Evolutionary conservation across 2,329 filamentous ascomycete species (phyloP), one percentile per base, ranked within the genome.

Genomic region (Fusarium compactum): DNA sequence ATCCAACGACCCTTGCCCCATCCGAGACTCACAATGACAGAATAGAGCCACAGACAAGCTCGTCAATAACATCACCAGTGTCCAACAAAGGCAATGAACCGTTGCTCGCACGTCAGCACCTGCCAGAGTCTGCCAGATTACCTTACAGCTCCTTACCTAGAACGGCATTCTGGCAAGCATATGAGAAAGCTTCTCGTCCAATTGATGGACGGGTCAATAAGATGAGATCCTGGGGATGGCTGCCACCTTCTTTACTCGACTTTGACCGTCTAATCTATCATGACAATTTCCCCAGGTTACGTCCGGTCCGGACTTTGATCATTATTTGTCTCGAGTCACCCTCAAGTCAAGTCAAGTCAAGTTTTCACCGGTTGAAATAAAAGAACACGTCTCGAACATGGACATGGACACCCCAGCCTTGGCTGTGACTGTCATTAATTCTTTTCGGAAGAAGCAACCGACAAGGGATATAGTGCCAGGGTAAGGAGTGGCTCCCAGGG

Each of bases 381-480:
- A 54, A 53, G 51, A 71, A 71, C 59, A 71, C 53, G 48, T 55
- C 68, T 65, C 59, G 67, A 68, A 67, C 62, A 58, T 44, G 53
- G 50, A 56, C 45, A 50, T 44, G 53, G 50, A 56, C 45, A 45
- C 40, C 62, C 67, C 53, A 63, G 62, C 44, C 40, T 45, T 41
- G 50, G 30, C 24, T 56, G 50, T 60, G 53, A 63, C 44, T 48
- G 57, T 56, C 67, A 58, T 66, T 53, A 64, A 56, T 59, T 58
- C 51, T 56, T 43, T 54, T 71, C 68, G 68, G 68, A 69, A 58
- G 43, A 58, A 56, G n/a, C 63, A 69, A 71, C 68, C 68, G 68
- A 71, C 68, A 58, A 67, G 54, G 59, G 50, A 34, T 41, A 18
- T 12, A 52, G 32, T 27, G 38, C 18, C 32, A 41, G 50, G 24